Evolutionary conservation across 2,329 filamentous ascomycete genomes (phyloP).

Genomic region (Claviceps spartinae): DNA sequence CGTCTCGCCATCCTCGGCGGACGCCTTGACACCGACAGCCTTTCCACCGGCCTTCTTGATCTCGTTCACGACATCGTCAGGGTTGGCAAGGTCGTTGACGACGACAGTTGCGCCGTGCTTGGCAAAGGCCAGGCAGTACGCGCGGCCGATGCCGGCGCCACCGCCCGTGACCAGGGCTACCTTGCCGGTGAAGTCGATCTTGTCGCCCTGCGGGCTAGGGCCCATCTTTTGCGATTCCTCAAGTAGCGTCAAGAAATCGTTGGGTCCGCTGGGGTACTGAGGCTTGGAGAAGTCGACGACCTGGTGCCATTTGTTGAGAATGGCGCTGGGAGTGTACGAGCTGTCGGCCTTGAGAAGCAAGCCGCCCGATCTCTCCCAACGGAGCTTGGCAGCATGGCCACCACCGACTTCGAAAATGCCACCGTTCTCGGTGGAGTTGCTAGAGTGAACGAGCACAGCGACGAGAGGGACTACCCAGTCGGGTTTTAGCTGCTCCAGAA

Average conservation of each 20-base stretch:
- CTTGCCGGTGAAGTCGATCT: slow-evolving; percentile 69
- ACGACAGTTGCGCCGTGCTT: slow-evolving; percentile 75
- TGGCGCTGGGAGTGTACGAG: slow-evolving; percentile 72
- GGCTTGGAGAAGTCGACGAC: slow-evolving; percentile 71
- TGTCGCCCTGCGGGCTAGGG: slow-evolving; percentile 56
- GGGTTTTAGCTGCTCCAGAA: slow-evolving; percentile 72
- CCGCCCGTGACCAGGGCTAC: slow-evolving; percentile 81
- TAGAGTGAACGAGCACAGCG: slow-evolving; percentile 74
- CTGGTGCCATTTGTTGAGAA: slow-evolving; percentile 81
- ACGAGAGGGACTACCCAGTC: slow-evolving; percentile 94
- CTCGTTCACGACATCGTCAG: slow-evolving; percentile 80
- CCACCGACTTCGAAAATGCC: slow-evolving; percentile 88
- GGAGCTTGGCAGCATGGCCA: slow-evolving; percentile 80
- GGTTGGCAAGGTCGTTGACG: slow-evolving; percentile 91
- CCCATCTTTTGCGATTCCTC: slow-evolving; percentile 71
- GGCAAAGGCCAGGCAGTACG: slow-evolving; percentile 78
- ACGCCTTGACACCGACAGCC: slow-evolving; percentile 85
- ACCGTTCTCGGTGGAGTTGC: slow-evolving; percentile 70
- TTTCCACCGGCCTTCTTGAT: slow-evolving; percentile 82
- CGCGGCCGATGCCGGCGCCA: slow-evolving; percentile 80
- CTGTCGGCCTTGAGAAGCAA: slow-evolving; percentile 81
- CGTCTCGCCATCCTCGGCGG: slow-evolving; percentile 79
- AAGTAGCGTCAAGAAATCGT: slow-evolving; percentile 76
- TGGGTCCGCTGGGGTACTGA: slow-evolving; percentile 70
- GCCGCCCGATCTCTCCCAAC: slow-evolving; percentile 89